Base-by-base conservation (phyloP, 202 grass and related monocot species). In the Brachypodium distachyon region DNA sequence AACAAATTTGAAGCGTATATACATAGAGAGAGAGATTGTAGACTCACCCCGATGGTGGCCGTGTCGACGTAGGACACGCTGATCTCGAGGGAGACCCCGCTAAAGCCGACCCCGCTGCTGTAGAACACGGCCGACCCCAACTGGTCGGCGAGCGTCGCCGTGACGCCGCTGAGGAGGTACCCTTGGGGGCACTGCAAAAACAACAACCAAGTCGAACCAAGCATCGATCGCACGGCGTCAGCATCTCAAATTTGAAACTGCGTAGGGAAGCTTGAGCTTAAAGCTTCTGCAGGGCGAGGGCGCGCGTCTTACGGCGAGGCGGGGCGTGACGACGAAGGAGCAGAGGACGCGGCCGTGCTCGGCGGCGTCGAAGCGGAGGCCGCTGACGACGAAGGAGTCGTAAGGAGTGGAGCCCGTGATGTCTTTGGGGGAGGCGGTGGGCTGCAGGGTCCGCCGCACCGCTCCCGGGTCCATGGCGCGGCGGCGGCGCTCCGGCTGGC, bases 31-130 rank as follows among this genome's bases (percentile, higher is more conserved):
- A 75, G 12, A 73, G 12, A 49, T 18, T 38, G 44, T 1, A 33
- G 65, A 51, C 90, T 85, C 82, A 92, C 91, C 74, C 85, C 83
- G 65, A 92, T 25, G 8, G 84, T 76, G 68, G 91, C 91, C 3
- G 28, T 72, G 67, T 90, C 91, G n/a, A 97, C 74, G 47, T 90
- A 87, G 44, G 94, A 94, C 53, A 91, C 6, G 77, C 51, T 64
- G 65, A 97, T 87, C 51, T 97, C 91, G 8, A 97, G 4, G 12
- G 94, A 97, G 16, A 97, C 88, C n/a, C 91, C 91, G 38, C 81
- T 86, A 1, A 3, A 51, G 25, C 0, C 32, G 7, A 86, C 4
- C 3, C 88, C 88, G 40, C 77, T 88, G 77, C 43, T 71, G 77
- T 3, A 71, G 70, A 99, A 76, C 53, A 85, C 87, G 7, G 81